These are phyloP conservation scores for Trichoderma koningii DNA, from an alignment of 2,329 filamentous ascomycete species.

Conservation along the genomic window DNA sequence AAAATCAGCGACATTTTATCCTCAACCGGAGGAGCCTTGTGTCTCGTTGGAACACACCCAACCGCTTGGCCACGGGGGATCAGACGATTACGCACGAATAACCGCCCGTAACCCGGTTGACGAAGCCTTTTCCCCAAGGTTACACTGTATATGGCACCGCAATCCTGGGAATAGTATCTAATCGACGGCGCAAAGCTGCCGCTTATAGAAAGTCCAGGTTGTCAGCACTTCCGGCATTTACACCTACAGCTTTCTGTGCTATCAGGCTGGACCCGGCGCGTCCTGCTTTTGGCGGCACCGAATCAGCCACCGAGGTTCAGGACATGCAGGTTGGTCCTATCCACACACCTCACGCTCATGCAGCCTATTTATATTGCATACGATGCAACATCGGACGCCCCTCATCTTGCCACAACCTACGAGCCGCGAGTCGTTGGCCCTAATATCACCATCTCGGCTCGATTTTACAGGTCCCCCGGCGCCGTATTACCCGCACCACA, in stretches of 20 bases:
- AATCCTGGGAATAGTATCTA: not conserved
- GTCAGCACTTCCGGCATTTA: not conserved
- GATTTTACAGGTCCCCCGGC: not conserved
- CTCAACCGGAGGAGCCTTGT: not conserved
- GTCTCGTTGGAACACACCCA: not conserved
- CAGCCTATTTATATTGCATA: not conserved
- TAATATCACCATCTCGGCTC: no score
- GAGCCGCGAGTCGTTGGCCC: not conserved
- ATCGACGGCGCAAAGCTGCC: not conserved
- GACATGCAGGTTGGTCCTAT: not conserved
- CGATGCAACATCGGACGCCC: constrained; percentile 1
- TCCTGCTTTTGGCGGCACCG: not conserved
- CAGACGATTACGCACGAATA: not conserved
- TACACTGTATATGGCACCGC: not conserved
- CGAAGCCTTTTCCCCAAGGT: not conserved
- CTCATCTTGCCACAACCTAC: not conserved
- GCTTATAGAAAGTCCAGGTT: not conserved
- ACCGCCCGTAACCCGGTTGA: not conserved
- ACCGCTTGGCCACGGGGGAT: not conserved
- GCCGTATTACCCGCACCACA: constrained; percentile 2
- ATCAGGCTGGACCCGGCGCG: not conserved
- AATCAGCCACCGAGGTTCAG: not conserved
- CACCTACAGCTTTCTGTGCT: not conserved
- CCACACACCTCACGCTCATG: not conserved
- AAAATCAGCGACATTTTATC: constrained; percentile 7